phyloP scores from a whole-genome alignment of 2,329 filamentous ascomycete genomes.

The Claviceps citrina region DNA sequence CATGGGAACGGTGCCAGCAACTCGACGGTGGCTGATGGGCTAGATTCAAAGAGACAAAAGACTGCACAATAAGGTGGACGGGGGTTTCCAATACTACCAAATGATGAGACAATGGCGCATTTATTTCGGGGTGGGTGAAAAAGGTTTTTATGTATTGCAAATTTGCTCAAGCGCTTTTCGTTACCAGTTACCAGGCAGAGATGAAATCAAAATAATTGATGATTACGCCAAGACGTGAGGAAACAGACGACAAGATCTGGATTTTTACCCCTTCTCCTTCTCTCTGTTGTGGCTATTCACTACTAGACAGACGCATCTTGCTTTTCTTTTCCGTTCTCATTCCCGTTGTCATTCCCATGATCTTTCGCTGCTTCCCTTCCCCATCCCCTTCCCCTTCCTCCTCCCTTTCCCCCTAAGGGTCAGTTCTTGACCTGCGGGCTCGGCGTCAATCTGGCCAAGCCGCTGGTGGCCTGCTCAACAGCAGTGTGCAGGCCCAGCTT shows the following conservation, averaged over 20 bases:
- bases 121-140: not conserved
- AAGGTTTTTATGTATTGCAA: not conserved
- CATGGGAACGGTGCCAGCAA: slow-evolving; percentile 8
- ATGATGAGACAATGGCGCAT: slow-evolving; percentile 13
- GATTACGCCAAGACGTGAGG: not conserved
- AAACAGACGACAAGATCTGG: not conserved
- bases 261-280: no score
- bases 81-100: not conserved
- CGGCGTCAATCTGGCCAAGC: slow-evolving; percentile 24
- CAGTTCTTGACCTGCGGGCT: slow-evolving; percentile 2
- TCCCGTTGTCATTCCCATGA: no score
- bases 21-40: slow-evolving; percentile 10
- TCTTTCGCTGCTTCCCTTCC: no score
- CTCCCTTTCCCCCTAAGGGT: no score
- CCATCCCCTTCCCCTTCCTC: no score
- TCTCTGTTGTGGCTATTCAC: no score
- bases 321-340: no score
- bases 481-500: slow-evolving; percentile 37
- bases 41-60: slow-evolving; percentile 39
- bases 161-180: not conserved
- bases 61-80: slow-evolving; percentile 7
- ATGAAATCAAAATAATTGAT: not conserved
- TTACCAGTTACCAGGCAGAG: no score
- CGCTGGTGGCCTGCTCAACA: slow-evolving; percentile 35
- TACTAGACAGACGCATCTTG: no score